Evolutionary conservation across 208 protist genomes (phyloP), one percentile per base, ranked within the genome.

Genomic region (Trypanosoma grayi): DNA sequence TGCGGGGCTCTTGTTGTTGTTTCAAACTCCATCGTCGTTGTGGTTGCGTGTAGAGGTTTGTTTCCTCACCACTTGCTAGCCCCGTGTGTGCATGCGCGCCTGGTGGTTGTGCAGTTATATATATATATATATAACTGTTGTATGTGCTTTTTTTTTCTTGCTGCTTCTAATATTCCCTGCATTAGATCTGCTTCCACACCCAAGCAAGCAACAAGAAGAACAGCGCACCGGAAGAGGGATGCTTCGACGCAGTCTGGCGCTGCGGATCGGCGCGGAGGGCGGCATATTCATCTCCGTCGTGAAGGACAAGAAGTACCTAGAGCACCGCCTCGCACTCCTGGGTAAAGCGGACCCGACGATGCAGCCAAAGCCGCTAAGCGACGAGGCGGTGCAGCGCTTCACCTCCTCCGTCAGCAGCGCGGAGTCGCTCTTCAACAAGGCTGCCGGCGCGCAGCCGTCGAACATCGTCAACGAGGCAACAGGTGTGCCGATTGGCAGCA

Each of bases 391-490:
- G 14, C 78, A 86, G 59, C 89, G 89, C 50, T 92, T 95, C 62
- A 92, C 84, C 7, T 85, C 78, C 2, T 95, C 89, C n/a, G 43
- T 91, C 18, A 81, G 85, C 9, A 90, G 81, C 5, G 65, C 81
- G 4, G 85, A 95, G 75, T 63, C 75, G 11, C 73, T 95, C 11
- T 95, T 95, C 51, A 92, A 95, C 69, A 92, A 93, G 77, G 74
- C 81, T 41, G 79, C 83, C 0, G 85, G 85, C 11, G 62, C 81
- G 18, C 73, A 87, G 31, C 85, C 85, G 6, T 91, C 83, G 0
- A 93, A 92, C 63, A 74, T 95, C 2, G 89, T 95, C 20, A 85
- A 95, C 44, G 89, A 95, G 57, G 75, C 76, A 44, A 93, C 89
- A 22, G 85, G 85, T 0, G 74, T 75, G 6, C 83, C 90, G 7